Base-by-base conservation (phyloP, 2,329 filamentous ascomycete genomes). In the Teratosphaeria zuluensis region DNA sequence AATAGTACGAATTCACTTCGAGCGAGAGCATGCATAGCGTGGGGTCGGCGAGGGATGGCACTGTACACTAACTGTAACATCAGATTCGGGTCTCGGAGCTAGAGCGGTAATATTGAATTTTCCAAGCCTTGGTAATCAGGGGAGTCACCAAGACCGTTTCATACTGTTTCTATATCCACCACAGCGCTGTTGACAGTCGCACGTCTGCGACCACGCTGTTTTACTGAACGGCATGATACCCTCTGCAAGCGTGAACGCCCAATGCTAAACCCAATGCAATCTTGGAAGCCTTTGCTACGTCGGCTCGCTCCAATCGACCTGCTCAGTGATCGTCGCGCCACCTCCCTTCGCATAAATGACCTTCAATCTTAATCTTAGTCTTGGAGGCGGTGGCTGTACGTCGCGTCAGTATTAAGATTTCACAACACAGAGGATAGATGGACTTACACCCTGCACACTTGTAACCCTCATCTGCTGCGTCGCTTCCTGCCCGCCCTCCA, bases 301-400 rank as follows among this genome's bases (percentile, higher is more conserved):
- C 58, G 90, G 86, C 75, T 99, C 94, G 32, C 89, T 87, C 94
- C 94, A 99, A 77, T 96, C 95, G 59, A 97, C 91, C 76, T 97
- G 92, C 70, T 99, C 94, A 71, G 88, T 87, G 19, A 95, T 81
- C 56, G 85, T 85, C 28, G 80, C 83, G 59, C 83, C 82, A 16
- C 28, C 52, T 59, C 87, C 84, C 73, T 88, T 88, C 35, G 83
- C 78, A 72, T 91, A 97, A 59, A 84, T 85, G 69, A 99, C 84
- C 75, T 91, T 91, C 69, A 99, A 78, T 70, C 94, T 86, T 67
- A 99, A 78, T 62, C 92, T 85, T 63, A 99, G 75, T 69, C 81
- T 83, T 38, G 82, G 72, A 58, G 84, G 82, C 59, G 86, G 82
- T 64, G 88, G 81, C 94, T 96, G 68, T 35, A 55, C 51, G 32